Percentiles rank a stretch among this genome's conserved stretches.
phyloP scores from a whole-genome alignment of 2,329 filamentous ascomycete genomes.

The Scedosporium apiospermum region DNA sequence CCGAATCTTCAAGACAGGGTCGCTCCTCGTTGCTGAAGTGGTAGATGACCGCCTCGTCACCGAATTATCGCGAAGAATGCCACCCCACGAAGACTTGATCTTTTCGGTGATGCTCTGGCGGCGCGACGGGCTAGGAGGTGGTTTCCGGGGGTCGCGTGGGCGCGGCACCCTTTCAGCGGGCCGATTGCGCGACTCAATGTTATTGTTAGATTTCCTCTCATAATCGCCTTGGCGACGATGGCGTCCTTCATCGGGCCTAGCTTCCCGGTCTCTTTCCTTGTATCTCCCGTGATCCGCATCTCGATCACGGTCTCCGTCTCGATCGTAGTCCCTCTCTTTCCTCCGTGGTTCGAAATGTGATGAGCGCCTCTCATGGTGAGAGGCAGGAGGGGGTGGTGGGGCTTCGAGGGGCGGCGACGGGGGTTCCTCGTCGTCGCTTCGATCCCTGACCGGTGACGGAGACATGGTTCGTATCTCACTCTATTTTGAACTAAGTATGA shows the following conservation, averaged over 20 bases:
- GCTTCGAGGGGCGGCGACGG: conserved; percentile 3
- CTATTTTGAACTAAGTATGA: not conserved
- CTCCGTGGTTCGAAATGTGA: not conserved
- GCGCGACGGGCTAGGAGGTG: conserved; percentile 19
- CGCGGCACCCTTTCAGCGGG: conserved; percentile 8
- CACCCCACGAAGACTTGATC: conserved; percentile 6
- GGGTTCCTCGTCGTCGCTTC: not conserved
- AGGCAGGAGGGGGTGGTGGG: conserved; percentile 2
- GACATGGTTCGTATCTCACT: not conserved
- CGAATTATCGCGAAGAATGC: not conserved
- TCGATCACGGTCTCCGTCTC: conserved; percentile 10
- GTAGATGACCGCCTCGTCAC: conserved; percentile 3
- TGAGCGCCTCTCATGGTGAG: not conserved
- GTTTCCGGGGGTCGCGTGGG: conserved; percentile 2
- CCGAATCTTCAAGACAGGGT: conserved; percentile 27
- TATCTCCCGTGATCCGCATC: conserved; percentile 10
- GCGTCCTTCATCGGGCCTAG: not conserved
- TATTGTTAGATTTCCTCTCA: not conserved
- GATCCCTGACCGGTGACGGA: not conserved
- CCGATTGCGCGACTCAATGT: not conserved
- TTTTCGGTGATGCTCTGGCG: conserved; percentile 29
- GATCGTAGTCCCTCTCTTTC: conserved; percentile 6
- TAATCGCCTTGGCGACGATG: conserved; percentile 7
- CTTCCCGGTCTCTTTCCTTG: conserved; percentile 12
- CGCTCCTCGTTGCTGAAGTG: conserved; percentile 14